Conservation (phyloP, 768 basidiomycete genomes). For the Holtermanniella nyarrowii region DNA sequence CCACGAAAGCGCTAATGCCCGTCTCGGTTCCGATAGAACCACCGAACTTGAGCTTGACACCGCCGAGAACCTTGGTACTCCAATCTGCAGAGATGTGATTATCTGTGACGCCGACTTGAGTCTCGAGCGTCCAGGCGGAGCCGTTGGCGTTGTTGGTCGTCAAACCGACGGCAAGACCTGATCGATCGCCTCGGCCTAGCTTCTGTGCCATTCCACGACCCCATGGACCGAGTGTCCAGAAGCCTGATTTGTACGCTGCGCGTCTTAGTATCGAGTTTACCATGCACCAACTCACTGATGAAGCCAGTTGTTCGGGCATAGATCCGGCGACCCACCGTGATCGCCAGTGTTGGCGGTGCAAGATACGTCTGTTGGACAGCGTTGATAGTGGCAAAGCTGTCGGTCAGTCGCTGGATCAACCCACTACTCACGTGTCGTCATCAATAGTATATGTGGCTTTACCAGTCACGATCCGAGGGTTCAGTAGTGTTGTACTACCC, state of each 20-base stretch:
- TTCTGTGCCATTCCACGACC: constrained; percentile 19
- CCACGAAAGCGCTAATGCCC: constrained; percentile 31
- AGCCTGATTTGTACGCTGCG: constrained; percentile 33
- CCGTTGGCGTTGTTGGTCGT: constrained; percentile 26
- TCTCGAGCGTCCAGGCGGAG: constrained; percentile 37
- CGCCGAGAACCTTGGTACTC: constrained; percentile 28
- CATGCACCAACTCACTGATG: constrained; percentile 20
- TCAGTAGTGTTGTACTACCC: constrained; percentile 24
- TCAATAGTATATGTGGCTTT: constrained; percentile 34
- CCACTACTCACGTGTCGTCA: constrained; percentile 26
- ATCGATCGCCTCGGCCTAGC: constrained; percentile 15
- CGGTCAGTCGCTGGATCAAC: neutral
- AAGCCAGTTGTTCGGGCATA: constrained; percentile 39
- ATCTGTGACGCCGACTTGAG: constrained; percentile 25
- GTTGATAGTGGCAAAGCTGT: constrained; percentile 30
- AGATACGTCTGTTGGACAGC: constrained; percentile 28
- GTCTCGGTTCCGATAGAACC: constrained; percentile 19
- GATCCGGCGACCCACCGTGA: constrained; percentile 38
- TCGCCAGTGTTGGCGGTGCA: constrained; percentile 36
- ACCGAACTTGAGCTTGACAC: constrained; percentile 36
- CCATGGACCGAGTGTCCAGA: constrained; percentile 39
- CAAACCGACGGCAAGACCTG: constrained; percentile 32
- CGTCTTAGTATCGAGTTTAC: neutral
- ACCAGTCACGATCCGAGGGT: constrained; percentile 25
- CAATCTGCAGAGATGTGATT: constrained; percentile 32